phyloP scores from a whole-genome alignment of 2,329 filamentous ascomycete species.

The Periconia macrospinosa region DNA sequence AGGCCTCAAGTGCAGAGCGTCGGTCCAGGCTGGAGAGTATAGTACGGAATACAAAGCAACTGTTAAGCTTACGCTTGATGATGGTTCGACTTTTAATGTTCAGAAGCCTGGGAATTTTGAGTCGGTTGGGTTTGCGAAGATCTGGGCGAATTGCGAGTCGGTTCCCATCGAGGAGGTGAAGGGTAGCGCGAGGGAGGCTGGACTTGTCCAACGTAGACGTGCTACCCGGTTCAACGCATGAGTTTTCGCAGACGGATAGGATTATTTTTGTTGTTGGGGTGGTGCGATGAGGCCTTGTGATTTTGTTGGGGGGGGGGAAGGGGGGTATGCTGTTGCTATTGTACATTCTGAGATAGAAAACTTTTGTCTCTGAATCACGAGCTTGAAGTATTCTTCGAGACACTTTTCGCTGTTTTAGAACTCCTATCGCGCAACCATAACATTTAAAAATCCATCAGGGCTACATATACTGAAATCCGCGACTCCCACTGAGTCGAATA shows the following conservation, averaged over 20 bases:
- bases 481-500: too few species aligned
- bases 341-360: too few species aligned
- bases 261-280: too few species aligned
- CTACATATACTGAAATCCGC: too few species aligned
- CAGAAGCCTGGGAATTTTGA: neutral
- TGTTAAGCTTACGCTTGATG: neutral
- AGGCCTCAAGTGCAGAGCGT: neutral
- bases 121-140: neutral
- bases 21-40: neutral
- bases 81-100: neutral
- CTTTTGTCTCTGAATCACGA: too few species aligned
- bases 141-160: neutral
- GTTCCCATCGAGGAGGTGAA: neutral
- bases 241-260: neutral
- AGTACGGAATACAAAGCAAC: neutral
- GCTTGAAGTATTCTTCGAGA: too few species aligned
- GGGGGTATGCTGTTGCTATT: too few species aligned
- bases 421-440: too few species aligned
- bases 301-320: too few species aligned
- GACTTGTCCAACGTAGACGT: neutral
- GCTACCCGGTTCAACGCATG: neutral
- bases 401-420: too few species aligned
- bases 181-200: neutral
- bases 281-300: too few species aligned
- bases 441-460: too few species aligned